Evolutionary conservation across 2,329 filamentous ascomycete genomes (phyloP), one percentile per base, ranked within the genome.

Genomic region (Aspergillus fijiensis): DNA sequence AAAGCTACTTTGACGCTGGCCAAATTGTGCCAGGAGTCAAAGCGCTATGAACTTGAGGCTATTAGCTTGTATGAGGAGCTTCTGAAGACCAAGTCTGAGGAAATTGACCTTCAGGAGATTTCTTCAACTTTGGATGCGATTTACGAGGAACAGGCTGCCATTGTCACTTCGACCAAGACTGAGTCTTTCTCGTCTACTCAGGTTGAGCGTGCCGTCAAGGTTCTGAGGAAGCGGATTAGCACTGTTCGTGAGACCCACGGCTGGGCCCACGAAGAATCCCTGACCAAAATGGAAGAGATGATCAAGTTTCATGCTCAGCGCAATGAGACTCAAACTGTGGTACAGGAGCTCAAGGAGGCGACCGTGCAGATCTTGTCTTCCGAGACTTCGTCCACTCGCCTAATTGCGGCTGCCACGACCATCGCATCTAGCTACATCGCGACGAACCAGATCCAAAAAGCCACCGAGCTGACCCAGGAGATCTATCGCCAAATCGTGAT

Each of bases 211-310:
- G 72, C 69, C 5, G 66, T 73, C 29, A 68, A 60, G n/a, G 63
- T 76, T 12, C 64, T 74, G 19, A 68, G 60, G 21, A 69, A 72
- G 55, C 74, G 74, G 5, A 66, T 74, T 33, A 64, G 62, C 0
- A 65, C 66, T 4, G 59, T 72, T 2, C 75, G 73, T 9, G 62
- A 73, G 53, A 70, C 63, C 9, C 67, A 77, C 39, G 74, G 74
- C 6, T 79, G 75, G 72, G 74, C 74, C 5, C 75, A 78, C 39
- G 73, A 77, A 60, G 73, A 75, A 61, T 73, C 74, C 4, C 67
- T 80, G 5, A 66, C 69, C 4, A 69, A 75, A 58, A 66, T 79
- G 63, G 68, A 72, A 35, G 72, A 78, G 61, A 65, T 79, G 5
- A 68, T 76, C 5, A 65, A 60, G 7, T 71, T 79, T 49, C 68